Conservation (phyloP, 1,139 yeast species). For the Hyphopichia buzzinii region DNA sequence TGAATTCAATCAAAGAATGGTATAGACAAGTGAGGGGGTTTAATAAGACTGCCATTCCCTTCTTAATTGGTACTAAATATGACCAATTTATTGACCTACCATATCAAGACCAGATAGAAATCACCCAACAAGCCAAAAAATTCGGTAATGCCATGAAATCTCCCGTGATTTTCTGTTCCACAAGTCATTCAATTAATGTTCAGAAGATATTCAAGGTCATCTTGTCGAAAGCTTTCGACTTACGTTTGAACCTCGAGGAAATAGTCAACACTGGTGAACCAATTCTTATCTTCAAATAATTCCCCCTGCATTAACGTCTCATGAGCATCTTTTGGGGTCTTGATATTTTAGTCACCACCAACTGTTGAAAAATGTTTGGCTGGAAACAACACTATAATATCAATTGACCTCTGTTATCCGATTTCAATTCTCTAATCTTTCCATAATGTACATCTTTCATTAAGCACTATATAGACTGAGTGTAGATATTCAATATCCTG, state of each 20-base stretch:
- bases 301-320: not conserved
- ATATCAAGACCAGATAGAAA: constrained; percentile 77
- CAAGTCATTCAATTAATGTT: constrained; percentile 88
- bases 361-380: too few species aligned
- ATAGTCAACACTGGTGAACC: constrained; percentile 87
- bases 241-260: constrained; percentile 82
- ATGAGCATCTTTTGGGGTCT: not conserved
- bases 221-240: constrained; percentile 87
- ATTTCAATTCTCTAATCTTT: too few species aligned
- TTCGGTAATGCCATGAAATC: constrained; percentile 93
- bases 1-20: constrained; percentile 91
- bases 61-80: constrained; percentile 90
- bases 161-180: constrained; percentile 86
- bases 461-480: too few species aligned
- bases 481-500: too few species aligned
- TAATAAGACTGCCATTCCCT: constrained; percentile 89
- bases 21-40: constrained; percentile 90
- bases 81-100: constrained; percentile 83
- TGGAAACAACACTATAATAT: too few species aligned
- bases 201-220: constrained; percentile 93
- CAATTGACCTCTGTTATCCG: too few species aligned
- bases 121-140: constrained; percentile 80
- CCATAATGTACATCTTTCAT: too few species aligned
- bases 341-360: too few species aligned
- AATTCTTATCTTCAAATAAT: constrained; percentile 63